Conservation (phyloP, 1,139 yeast genomes). For the Scheffersomyces lignicola region DNA sequence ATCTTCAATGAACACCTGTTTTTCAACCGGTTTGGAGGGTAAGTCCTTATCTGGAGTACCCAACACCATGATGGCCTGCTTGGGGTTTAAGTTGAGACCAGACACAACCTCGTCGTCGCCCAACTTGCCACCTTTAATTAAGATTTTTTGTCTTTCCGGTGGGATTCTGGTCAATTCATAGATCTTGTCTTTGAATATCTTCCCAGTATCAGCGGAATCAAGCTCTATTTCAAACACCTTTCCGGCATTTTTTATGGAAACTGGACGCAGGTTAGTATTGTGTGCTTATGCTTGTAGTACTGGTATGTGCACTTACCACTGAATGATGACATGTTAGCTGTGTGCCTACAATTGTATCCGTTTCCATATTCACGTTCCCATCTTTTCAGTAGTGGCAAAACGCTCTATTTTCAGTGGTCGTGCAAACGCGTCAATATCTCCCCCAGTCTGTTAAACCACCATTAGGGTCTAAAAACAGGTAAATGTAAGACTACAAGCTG, state of each 20-base stretch:
- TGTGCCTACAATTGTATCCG: neutral
- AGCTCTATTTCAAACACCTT: conserved; percentile 72
- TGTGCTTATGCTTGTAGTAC: neutral
- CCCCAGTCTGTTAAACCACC: neutral
- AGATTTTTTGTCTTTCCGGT: conserved; percentile 81
- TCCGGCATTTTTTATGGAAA: conserved; percentile 80
- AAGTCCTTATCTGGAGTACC: conserved; percentile 82
- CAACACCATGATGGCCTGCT: conserved; percentile 78
- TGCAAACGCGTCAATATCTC: conserved; percentile 1
- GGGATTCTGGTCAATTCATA: conserved; percentile 79
- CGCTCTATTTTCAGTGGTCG: neutral
- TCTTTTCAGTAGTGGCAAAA: conserved; percentile 9
- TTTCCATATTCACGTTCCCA: neutral
- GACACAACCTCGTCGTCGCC: conserved; percentile 56
- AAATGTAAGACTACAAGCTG: too few species aligned
- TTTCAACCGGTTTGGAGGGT: conserved; percentile 58
- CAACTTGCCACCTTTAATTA: conserved; percentile 87
- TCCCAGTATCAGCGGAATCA: conserved; percentile 56
- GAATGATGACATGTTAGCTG: neutral
- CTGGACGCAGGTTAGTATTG: conserved; percentile 8
- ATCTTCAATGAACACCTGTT: conserved; percentile 70
- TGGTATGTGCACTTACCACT: neutral
- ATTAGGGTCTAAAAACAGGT: neutral
- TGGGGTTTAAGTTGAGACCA: conserved; percentile 56
- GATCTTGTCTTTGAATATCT: conserved; percentile 70